These are phyloP conservation scores for Pistacia integerrima DNA, from an alignment of 345 rosid genomes.

Conservation along the genomic window DNA sequence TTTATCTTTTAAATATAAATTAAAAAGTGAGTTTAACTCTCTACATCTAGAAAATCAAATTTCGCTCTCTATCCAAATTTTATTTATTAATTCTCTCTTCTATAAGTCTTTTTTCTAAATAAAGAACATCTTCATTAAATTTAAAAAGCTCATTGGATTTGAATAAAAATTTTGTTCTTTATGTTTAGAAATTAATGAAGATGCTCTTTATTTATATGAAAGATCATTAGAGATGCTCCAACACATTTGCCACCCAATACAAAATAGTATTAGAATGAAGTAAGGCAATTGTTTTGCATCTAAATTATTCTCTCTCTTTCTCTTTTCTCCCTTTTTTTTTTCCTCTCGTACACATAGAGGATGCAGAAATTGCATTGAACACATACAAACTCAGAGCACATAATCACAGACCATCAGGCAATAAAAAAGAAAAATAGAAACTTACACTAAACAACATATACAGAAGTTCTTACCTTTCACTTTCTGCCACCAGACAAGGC, in stretches of 20 bases:
- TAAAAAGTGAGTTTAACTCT: no score
- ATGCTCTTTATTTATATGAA: no score
- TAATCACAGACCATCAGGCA: background rate
- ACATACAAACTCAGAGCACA: slow-evolving; percentile 16
- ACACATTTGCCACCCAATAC: background rate
- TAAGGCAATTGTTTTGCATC: background rate
- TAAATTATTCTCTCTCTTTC: background rate
- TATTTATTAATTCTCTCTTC: no score
- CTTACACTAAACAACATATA: slow-evolving; percentile 12
- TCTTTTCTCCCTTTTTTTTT: background rate
- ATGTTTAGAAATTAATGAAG: no score
- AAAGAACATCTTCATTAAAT: no score
- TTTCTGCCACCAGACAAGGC: slow-evolving; percentile 50
- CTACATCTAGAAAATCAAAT: no score
- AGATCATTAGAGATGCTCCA: background rate
- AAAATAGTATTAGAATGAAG: background rate
- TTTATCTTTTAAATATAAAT: no score
- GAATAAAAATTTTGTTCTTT: no score
- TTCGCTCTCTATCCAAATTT: no score
- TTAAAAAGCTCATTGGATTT: no score
- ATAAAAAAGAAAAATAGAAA: background rate
- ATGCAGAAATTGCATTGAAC: background rate
- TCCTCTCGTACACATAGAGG: background rate
- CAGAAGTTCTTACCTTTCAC: slow-evolving; percentile 40
- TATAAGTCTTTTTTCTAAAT: no score